A percentile compares a stretch with the other conserved stretches of the same genome.
phyloP scores from a whole-genome alignment of 768 basidiomycete genomes.

The Holtermannia corniformis region DNA sequence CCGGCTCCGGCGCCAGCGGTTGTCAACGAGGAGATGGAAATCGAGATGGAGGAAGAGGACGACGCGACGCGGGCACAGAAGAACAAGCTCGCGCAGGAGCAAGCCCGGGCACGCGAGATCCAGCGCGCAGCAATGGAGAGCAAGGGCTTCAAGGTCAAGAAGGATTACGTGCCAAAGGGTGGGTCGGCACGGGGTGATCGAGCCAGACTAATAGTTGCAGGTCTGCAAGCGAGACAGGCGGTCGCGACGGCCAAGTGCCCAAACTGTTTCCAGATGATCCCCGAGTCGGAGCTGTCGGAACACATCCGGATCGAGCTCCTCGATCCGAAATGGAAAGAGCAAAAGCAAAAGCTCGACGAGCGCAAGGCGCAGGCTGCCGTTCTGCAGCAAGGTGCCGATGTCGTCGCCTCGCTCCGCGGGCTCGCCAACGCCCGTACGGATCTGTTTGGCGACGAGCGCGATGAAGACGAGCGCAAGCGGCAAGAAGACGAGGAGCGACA shows the following conservation, averaged over 20 bases:
- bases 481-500: slow-evolving; percentile 80
- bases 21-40: slow-evolving; percentile 64
- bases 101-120: slow-evolving; percentile 66
- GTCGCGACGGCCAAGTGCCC: slow-evolving; percentile 74
- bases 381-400: slow-evolving; percentile 57
- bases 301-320: slow-evolving; percentile 97
- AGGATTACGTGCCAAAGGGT: slow-evolving; percentile 93
- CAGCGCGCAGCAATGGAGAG: slow-evolving; percentile 54
- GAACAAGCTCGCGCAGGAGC: slow-evolving; percentile 50
- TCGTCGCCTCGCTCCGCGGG: slow-evolving; percentile 82
- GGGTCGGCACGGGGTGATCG: slow-evolving; percentile 39
- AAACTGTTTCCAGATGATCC: slow-evolving; percentile 91
- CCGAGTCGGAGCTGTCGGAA: slow-evolving; percentile 89
- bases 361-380: slow-evolving; percentile 57
- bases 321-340: slow-evolving; percentile 97
- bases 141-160: slow-evolving; percentile 43
- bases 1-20: slow-evolving; percentile 47
- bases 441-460: slow-evolving; percentile 88
- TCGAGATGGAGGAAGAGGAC: slow-evolving; percentile 66
- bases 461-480: slow-evolving; percentile 65
- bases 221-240: slow-evolving; percentile 47
- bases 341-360: slow-evolving; percentile 76
- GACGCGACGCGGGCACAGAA: slow-evolving; percentile 50
- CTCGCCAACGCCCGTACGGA: slow-evolving; percentile 93
- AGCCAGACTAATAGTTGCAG: slow-evolving; percentile 7